Evolutionary conservation across 345 rosid species (phyloP).

Genomic region (Kernera saxatilis): DNA sequence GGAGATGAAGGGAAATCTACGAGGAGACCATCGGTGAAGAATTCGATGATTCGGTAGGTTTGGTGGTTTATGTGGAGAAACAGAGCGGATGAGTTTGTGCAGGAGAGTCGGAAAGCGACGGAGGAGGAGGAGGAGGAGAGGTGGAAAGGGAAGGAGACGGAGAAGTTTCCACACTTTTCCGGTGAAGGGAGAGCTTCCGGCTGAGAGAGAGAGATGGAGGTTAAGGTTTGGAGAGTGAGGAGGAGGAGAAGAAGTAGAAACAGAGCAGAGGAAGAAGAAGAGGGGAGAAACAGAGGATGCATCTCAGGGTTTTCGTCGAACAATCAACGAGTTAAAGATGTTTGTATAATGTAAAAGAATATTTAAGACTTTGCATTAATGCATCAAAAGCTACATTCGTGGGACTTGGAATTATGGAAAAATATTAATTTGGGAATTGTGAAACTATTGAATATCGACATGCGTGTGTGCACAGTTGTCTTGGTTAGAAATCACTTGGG

Average conservation of each 20-base stretch:
- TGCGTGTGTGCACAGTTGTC: slow-evolving; percentile 31
- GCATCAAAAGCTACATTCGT: slow-evolving; percentile 31
- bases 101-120: slow-evolving; percentile 48
- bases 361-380: slow-evolving; percentile 8
- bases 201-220: slow-evolving; percentile 30
- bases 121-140: slow-evolving; percentile 46
- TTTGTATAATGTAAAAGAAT: slow-evolving; percentile 7
- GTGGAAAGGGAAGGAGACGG: slow-evolving; percentile 62
- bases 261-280: slow-evolving; percentile 36
- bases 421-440: neutral
- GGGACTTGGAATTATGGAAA: slow-evolving; percentile 26
- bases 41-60: slow-evolving; percentile 48
- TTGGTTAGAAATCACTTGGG: slow-evolving; percentile 14
- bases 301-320: slow-evolving; percentile 4
- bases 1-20: slow-evolving; percentile 63
- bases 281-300: slow-evolving; percentile 26
- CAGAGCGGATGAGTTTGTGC: slow-evolving; percentile 55
- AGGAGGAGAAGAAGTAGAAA: slow-evolving; percentile 33
- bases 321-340: slow-evolving; percentile 3
- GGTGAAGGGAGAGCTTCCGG: slow-evolving; percentile 34
- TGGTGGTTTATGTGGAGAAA: slow-evolving; percentile 44
- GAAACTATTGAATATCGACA: slow-evolving; percentile 20
- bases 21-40: slow-evolving; percentile 66
- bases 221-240: slow-evolving; percentile 29
- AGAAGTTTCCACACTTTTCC: slow-evolving; percentile 53